A percentile compares a stretch with the other conserved stretches of the same genome.
phyloP scores from a whole-genome alignment of 768 basidiomycete genomes.

The Daedaleopsis nitida region DNA sequence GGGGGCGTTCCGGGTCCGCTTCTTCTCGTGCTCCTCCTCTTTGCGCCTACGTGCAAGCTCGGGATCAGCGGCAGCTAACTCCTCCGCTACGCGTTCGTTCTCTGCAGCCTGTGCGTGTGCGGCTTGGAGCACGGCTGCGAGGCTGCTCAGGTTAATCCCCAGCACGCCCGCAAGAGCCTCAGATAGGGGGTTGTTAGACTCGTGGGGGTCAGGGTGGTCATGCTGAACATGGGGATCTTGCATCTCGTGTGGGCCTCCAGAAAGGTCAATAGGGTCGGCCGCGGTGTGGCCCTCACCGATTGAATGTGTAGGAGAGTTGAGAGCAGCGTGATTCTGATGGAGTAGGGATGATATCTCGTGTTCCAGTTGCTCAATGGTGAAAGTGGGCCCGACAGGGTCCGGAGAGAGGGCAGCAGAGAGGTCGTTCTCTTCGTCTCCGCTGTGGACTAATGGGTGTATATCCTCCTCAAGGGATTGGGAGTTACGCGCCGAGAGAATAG shows the following conservation, averaged over 20 bases:
- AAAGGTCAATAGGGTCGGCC: conserved; percentile 50
- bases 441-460: conserved; percentile 29
- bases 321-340: conserved; percentile 70
- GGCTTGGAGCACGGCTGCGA: conserved; percentile 81
- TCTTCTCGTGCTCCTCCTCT: conserved; percentile 48
- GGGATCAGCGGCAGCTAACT: conserved; percentile 39
- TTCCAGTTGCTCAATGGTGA: conserved; percentile 69
- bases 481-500: conserved; percentile 25
- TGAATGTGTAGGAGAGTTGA: conserved; percentile 10
- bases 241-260: not conserved
- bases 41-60: conserved; percentile 47
- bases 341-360: conserved; percentile 76
- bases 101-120: conserved; percentile 64
- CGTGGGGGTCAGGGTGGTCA: conserved; percentile 12
- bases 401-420: conserved; percentile 31
- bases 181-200: conserved; percentile 10
- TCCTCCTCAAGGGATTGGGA: conserved; percentile 37
- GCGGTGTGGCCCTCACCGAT: conserved; percentile 40
- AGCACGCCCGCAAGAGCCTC: conserved; percentile 27
- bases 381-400: conserved; percentile 33
- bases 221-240: conserved; percentile 10
- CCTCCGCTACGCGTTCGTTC: conserved; percentile 46
- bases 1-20: conserved; percentile 67
- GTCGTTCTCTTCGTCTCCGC: conserved; percentile 40
- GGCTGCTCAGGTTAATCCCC: conserved; percentile 55